Conservation (phyloP, 2,329 filamentous ascomycete species). For the Exophiala sp. region DNA sequence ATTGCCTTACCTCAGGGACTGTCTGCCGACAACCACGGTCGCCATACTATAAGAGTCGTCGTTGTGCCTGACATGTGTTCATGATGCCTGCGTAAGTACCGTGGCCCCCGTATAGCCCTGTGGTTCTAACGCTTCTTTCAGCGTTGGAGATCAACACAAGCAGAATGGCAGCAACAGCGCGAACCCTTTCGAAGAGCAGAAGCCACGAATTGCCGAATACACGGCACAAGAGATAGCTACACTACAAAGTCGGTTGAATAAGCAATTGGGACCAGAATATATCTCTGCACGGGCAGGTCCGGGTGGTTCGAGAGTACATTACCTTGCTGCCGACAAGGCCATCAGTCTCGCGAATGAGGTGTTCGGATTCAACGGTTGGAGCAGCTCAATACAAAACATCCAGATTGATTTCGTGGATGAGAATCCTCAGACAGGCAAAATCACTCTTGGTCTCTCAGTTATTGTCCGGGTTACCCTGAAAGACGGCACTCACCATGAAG, state of each 20-base stretch:
- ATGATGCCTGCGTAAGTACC: conserved; percentile 9
- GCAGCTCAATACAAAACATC: conserved; percentile 87
- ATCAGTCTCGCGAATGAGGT: conserved; percentile 93
- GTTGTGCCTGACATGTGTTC: not conserved
- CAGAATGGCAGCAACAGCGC: conserved; percentile 31
- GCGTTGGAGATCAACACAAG: conserved; percentile 30
- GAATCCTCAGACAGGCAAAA: conserved; percentile 66
- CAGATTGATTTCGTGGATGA: conserved; percentile 94
- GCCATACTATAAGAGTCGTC: not conserved
- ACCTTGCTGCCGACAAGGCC: conserved; percentile 91
- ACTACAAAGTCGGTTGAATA: conserved; percentile 77
- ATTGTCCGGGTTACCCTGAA: conserved; percentile 83
- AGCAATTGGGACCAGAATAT: conserved; percentile 92
- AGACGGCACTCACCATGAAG: conserved; percentile 96
- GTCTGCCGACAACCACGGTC: not conserved
- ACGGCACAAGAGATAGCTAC: conserved; percentile 88
- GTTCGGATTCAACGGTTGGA: conserved; percentile 98
- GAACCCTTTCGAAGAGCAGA: conserved; percentile 75
- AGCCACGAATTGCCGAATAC: conserved; percentile 67
- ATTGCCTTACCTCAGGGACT: not conserved
- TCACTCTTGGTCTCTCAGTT: conserved; percentile 81
- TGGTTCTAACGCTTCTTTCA: conserved; percentile 5
- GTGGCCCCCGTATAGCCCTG: not conserved
- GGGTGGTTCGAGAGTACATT: conserved; percentile 80
- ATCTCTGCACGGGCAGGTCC: conserved; percentile 81